A percentile compares a stretch with the other conserved stretches of the same genome.
These are phyloP conservation scores for Xylariaceae sp. DNA, from an alignment of 2,329 filamentous ascomycete genomes.

Conservation along the genomic window DNA sequence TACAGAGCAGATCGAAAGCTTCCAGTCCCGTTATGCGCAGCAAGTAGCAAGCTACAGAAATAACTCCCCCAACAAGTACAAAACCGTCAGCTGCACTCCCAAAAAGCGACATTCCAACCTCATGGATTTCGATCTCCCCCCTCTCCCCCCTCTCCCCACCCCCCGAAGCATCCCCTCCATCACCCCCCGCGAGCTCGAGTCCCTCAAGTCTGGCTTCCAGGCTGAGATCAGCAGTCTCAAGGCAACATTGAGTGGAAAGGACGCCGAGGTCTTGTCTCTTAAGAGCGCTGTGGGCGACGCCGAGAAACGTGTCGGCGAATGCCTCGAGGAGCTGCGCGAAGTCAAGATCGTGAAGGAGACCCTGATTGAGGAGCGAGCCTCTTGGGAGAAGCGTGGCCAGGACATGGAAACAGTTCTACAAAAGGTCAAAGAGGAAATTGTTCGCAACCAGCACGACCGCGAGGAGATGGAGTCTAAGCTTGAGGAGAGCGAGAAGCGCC, in stretches of 20 bases:
- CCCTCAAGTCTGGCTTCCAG: slow-evolving; percentile 82
- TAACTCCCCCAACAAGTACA: slow-evolving; percentile 43
- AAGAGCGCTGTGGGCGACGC: slow-evolving; percentile 87
- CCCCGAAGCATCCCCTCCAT: slow-evolving; percentile 87
- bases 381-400: slow-evolving; percentile 78
- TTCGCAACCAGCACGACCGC: slow-evolving; percentile 71
- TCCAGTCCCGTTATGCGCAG: slow-evolving; percentile 25
- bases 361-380: slow-evolving; percentile 68
- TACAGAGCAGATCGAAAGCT: slow-evolving; percentile 61
- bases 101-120: slow-evolving; percentile 61
- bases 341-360: slow-evolving; percentile 67
- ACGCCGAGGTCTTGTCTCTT: slow-evolving; percentile 83
- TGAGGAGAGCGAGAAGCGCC: slow-evolving; percentile 71
- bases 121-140: slow-evolving; percentile 90
- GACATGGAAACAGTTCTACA: slow-evolving; percentile 82
- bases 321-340: slow-evolving; percentile 77
- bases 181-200: slow-evolving; percentile 87
- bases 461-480: slow-evolving; percentile 73
- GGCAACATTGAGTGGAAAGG: slow-evolving; percentile 85
- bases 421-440: slow-evolving; percentile 77
- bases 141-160: slow-evolving; percentile 83
- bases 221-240: slow-evolving; percentile 94
- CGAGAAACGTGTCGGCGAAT: slow-evolving; percentile 85
- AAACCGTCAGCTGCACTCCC: slow-evolving; percentile 40
- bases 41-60: slow-evolving; percentile 39